These are phyloP conservation scores for Rosa lucieae DNA, from an alignment of 306 rosid genomes.

Conservation along the genomic window DNA sequence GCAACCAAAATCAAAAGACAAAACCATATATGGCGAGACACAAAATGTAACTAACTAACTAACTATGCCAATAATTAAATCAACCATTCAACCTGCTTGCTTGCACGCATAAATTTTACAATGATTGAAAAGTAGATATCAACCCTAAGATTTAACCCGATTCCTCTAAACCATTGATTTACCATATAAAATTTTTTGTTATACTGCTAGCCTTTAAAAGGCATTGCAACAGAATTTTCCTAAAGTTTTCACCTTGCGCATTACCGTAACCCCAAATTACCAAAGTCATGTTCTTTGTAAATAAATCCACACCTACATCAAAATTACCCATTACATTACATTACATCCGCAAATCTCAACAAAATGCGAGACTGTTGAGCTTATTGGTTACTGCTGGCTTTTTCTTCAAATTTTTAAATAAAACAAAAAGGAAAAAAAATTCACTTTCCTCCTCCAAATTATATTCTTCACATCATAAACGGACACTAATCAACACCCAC, in stretches of 20 bases:
- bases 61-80: background rate
- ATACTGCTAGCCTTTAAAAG: background rate
- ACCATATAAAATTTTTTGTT: background rate
- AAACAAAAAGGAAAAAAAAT: background rate
- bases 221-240: background rate
- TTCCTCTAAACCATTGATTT: background rate
- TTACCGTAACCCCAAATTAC: background rate
- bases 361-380: background rate
- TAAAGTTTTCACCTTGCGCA: background rate
- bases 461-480: background rate
- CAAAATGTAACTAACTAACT: background rate
- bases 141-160: background rate
- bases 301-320: background rate
- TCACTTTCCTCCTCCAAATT: background rate
- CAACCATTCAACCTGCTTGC: background rate
- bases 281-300: background rate
- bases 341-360: background rate
- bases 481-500: background rate
- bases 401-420: background rate
- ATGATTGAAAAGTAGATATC: background rate
- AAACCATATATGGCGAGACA: background rate
- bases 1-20: background rate
- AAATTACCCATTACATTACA: background rate
- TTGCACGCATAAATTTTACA: background rate
- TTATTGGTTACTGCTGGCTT: background rate